Conservation (phyloP, 2,329 filamentous ascomycete species). For the Colletotrichum musicola region DNA sequence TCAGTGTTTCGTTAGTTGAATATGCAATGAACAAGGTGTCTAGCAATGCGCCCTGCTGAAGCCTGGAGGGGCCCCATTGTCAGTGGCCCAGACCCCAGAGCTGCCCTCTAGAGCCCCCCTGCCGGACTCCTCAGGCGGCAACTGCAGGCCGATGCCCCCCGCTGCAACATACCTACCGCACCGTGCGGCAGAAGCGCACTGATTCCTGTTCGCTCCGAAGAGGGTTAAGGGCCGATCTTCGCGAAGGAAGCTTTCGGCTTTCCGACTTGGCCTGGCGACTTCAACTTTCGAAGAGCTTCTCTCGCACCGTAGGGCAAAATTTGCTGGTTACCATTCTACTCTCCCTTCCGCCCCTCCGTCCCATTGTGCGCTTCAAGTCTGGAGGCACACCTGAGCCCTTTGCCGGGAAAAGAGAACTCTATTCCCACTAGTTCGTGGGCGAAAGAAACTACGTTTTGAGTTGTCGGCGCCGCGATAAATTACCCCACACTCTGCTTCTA, state of each 20-base stretch:
- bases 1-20: too few species aligned
- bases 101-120: conserved; percentile 23
- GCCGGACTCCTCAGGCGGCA: conserved; percentile 30
- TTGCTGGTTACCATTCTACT: conserved; percentile 22
- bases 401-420: background rate
- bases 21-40: background rate
- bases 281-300: conserved; percentile 38
- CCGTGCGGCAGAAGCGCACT: conserved; percentile 23
- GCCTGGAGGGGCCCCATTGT: too few species aligned
- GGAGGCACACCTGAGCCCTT: background rate
- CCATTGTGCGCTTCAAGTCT: background rate
- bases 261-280: conserved; percentile 29
- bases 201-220: conserved; percentile 31
- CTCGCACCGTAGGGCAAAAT: conserved; percentile 22
- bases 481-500: conserved; percentile 31
- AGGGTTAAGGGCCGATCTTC: conserved; percentile 38
- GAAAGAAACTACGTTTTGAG: conserved; percentile 2
- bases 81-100: conserved; percentile 2
- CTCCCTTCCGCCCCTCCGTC: conserved; percentile 3
- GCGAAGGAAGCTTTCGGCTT: conserved; percentile 31
- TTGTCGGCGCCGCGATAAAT: conserved; percentile 23
- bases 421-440: conserved; percentile 24
- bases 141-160: conserved; percentile 17
- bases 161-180: conserved; percentile 21
- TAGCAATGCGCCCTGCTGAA: too few species aligned